These are phyloP conservation scores for Phialophora chinensis DNA, from an alignment of 2,329 filamentous ascomycete genomes.

Conservation along the genomic window DNA sequence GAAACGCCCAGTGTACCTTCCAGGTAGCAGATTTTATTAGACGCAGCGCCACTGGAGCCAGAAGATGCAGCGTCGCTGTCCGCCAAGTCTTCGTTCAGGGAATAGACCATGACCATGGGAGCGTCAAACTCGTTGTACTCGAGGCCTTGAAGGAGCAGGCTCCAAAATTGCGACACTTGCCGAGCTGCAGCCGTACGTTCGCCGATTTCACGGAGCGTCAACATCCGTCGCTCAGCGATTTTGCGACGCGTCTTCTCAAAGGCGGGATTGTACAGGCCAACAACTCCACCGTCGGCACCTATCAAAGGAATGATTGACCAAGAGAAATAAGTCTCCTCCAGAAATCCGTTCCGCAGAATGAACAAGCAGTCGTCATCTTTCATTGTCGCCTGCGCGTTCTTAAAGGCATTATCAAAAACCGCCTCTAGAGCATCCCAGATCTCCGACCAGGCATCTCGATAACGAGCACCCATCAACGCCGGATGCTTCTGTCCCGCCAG, in stretches of 20 bases:
- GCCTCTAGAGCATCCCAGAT: conserved; percentile 75
- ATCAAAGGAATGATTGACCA: conserved; percentile 78
- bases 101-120: conserved; percentile 79
- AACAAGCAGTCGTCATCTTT: conserved; percentile 82
- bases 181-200: conserved; percentile 75
- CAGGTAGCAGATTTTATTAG: conserved; percentile 69
- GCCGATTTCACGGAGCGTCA: conserved; percentile 77
- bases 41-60: conserved; percentile 68
- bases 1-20: conserved; percentile 76
- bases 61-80: conserved; percentile 76
- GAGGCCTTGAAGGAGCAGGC: conserved; percentile 69
- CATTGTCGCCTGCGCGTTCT: conserved; percentile 78
- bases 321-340: conserved; percentile 82
- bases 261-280: conserved; percentile 78
- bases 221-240: conserved; percentile 79
- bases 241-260: conserved; percentile 82
- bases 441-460: conserved; percentile 72
- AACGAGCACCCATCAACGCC: conserved; percentile 73
- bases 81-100: conserved; percentile 67
- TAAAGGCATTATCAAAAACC: conserved; percentile 69
- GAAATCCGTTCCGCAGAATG: conserved; percentile 66
- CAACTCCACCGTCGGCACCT: conserved; percentile 73
- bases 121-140: conserved; percentile 77
- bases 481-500: conserved; percentile 81
- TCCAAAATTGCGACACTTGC: conserved; percentile 76